Conservation (phyloP, 2,329 filamentous ascomycete genomes). For the Claviceps digitariae region DNA sequence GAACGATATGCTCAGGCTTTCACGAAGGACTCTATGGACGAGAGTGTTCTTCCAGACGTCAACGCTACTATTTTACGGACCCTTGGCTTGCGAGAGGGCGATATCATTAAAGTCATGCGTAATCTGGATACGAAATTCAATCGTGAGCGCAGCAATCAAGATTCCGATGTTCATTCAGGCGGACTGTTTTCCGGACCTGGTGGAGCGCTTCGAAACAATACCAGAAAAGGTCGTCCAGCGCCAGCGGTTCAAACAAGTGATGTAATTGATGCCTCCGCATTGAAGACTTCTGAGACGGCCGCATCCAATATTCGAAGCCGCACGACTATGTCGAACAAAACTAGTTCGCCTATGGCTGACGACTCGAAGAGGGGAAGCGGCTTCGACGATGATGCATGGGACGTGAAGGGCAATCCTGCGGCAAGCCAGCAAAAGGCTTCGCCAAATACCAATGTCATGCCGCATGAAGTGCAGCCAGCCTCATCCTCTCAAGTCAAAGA, state of each 20-base stretch:
- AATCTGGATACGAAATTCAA: slow-evolving; percentile 68
- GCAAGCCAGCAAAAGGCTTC: slow-evolving; percentile 42
- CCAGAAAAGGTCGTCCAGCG: slow-evolving; percentile 76
- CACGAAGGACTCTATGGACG: slow-evolving; percentile 84
- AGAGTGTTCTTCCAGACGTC: slow-evolving; percentile 82
- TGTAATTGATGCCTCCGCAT: slow-evolving; percentile 74
- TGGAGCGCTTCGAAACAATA: slow-evolving; percentile 87
- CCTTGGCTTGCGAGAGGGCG: slow-evolving; percentile 86
- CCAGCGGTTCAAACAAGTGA: slow-evolving; percentile 79
- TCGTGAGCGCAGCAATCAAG: slow-evolving; percentile 41
- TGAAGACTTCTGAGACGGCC: slow-evolving; percentile 44
- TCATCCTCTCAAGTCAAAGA: slow-evolving; percentile 12
- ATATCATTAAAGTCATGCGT: slow-evolving; percentile 92
- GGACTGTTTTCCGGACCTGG: slow-evolving; percentile 87
- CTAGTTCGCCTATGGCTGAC: slow-evolving; percentile 15
- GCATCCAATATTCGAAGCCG: slow-evolving; percentile 11
- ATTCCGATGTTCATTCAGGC: slow-evolving; percentile 43
- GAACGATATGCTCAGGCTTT: slow-evolving; percentile 91
- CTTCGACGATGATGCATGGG: slow-evolving; percentile 97
- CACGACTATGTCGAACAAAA: slow-evolving; percentile 11
- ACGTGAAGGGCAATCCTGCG: slow-evolving; percentile 49
- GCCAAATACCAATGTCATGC: slow-evolving; percentile 7
- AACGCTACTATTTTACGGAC: slow-evolving; percentile 71
- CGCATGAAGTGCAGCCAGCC: slow-evolving; percentile 8
- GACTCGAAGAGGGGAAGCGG: slow-evolving; percentile 36